Percentiles rank a stretch among this genome's conserved stretches.
phyloP scores from a whole-genome alignment of 2,329 filamentous ascomycete genomes.

The Trichoderma lentiforme region DNA sequence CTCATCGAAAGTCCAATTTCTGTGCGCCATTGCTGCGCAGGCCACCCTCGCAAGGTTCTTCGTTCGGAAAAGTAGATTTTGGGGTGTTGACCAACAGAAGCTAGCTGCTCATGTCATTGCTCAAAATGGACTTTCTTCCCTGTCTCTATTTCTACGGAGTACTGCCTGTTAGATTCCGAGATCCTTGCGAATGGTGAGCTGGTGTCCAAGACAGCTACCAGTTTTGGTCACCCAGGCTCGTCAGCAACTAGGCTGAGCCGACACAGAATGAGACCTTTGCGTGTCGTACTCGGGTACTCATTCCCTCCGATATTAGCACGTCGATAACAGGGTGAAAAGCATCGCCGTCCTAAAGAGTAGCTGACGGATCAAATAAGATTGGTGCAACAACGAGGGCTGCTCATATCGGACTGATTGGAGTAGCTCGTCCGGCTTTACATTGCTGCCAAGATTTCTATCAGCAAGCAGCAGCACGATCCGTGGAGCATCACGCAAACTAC shows the following conservation, averaged over 20 bases:
- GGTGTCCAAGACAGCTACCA: not conserved
- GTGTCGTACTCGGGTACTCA: not conserved
- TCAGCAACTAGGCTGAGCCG: conserved; percentile 4
- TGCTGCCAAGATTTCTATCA: not conserved
- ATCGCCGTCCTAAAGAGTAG: not conserved
- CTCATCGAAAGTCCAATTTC: not conserved
- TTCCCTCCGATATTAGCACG: not conserved
- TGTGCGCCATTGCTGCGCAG: not conserved
- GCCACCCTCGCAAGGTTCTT: not conserved
- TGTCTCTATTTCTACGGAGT: not conserved
- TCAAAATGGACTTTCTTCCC: not conserved
- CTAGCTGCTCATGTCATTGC: not conserved
- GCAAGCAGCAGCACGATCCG: not conserved
- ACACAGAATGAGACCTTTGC: not conserved
- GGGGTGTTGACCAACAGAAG: not conserved
- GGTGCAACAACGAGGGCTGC: not conserved
- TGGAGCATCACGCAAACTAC: not conserved
- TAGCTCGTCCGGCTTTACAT: not conserved
- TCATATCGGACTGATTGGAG: not conserved
- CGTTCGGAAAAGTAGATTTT: not conserved
- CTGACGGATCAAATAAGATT: not conserved
- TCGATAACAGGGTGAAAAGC: not conserved
- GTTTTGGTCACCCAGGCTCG: not conserved
- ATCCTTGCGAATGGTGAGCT: not conserved
- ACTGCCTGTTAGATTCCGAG: not conserved